Evolutionary conservation across 2,329 filamentous ascomycete species (phyloP), one percentile per base, ranked within the genome.

Genomic region (Cercospora sp.): DNA sequence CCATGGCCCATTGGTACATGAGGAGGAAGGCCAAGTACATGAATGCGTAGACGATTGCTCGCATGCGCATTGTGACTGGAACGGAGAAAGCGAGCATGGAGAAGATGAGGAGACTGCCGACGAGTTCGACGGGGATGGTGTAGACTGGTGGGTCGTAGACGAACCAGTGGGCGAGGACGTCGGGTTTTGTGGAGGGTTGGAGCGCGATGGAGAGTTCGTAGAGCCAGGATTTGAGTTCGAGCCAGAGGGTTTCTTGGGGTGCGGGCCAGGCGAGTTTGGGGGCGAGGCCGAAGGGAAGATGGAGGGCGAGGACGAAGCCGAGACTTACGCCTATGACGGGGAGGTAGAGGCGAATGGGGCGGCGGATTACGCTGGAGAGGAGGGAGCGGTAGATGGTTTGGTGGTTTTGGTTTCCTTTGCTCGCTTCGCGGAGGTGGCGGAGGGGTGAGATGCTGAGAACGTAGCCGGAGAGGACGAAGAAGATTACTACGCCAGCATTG

Each of bases 401-500:
- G 12, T 55, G 48, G 16, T 9, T 26, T 28, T 55, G 48, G 16
- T 28, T 55, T 30, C 23, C 48, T 55, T 55, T 55, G 48, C 48
- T 55, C 5, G 55, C 63, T 45, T 63, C 64, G 9, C 58, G 66
- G 9, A 74, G 30, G 31, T 69, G 69, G 1, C 75, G 64, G 45
- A 73, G 65, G 57, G 69, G 68, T 36, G 58, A 69, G 23, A 74
- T 68, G 48, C 64, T 74, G 0, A 85, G 76, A 3, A 84, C 84
- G 64, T 84, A 85, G 55, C 83, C 84, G 3, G 82, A 84, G 8
- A 85, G 79, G 60, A 85, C 82, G 74, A 84, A 85, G 77, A 85
- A 85, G 20, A 75, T 79, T 12, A 81, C 77, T 5, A 86, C 85
- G 13, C 88, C 86, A 30, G 85, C 85, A 78, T 89, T 86, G 0